Base-by-base conservation (phyloP, 2,329 filamentous ascomycete species). In the Aureobasidium sp. region DNA sequence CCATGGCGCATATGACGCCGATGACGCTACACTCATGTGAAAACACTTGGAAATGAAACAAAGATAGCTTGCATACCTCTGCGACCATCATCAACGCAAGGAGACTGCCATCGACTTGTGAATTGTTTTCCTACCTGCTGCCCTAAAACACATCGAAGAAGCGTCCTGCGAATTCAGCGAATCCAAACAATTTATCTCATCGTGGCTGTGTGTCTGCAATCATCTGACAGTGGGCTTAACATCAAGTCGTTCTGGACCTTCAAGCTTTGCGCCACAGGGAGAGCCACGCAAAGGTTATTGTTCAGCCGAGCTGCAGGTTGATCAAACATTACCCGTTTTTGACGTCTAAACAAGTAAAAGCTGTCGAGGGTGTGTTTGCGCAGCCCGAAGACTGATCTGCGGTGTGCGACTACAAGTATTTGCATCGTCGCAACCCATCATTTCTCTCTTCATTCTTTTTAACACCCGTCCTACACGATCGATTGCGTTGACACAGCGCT, bases 21-120 rank as follows among this genome's bases (percentile, higher is more conserved):
- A 59, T 59, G 56, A 59, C 56, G 44, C 56, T 47, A 8, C 55
- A n/a, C 20, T 42, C 55, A 59, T 59, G 55, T 59, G 55, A 59
- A 59, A 58, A 23, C 44, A 32, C 26, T 34, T 57, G 29, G 53
- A 46, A 57, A 59, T 50, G 42, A 50, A 50, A 50, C 34, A 50
- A 20, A 39, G 20, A 59, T 41, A 36, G 46, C 34, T 58, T 59
- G 34, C 56, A 59, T 59, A 32, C 44, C 56, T 59, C 15, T 20
- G 29, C 44, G 37, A 41, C 56, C 34, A 13, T 34, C 32, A 32
- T 50, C 26, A 15, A 59, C 37, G 44, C 56, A 59, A 50, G 56
- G 56, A 37, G 17, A 29, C 3, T 15, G 17, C 3, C n/a, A n/a
- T 36, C 23, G 46, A 39, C 13, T 12, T 23, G 27, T 56, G 5